Percentiles rank a stretch among this genome's conserved stretches.
phyloP scores from a whole-genome alignment of 768 basidiomycete species.

The Mycena polygramma region DNA sequence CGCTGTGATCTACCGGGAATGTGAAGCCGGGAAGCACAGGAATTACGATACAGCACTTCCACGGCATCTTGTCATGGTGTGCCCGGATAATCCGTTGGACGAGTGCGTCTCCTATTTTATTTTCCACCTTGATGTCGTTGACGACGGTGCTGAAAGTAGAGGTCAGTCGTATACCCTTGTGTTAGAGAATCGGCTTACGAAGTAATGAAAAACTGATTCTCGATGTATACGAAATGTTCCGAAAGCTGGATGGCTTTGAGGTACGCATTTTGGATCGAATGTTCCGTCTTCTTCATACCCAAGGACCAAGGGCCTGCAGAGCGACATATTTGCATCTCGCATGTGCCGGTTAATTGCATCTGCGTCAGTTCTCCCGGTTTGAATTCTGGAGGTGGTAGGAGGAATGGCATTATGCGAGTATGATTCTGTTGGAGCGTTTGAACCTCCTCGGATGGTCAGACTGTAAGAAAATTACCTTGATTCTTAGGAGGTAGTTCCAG shows the following conservation, averaged over 20 bases:
- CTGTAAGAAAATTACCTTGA: constrained; percentile 72
- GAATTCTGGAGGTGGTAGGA: constrained; percentile 95
- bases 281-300: constrained; percentile 89
- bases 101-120: constrained; percentile 94
- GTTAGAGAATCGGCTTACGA: constrained; percentile 67
- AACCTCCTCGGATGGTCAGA: not conserved
- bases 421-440: constrained; percentile 76
- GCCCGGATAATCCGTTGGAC: constrained; percentile 93
- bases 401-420: constrained; percentile 90
- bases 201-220: constrained; percentile 93
- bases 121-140: constrained; percentile 89
- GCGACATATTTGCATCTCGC: constrained; percentile 96
- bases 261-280: constrained; percentile 96
- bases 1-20: constrained; percentile 91
- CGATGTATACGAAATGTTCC: constrained; percentile 98
- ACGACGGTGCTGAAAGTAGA: constrained; percentile 73
- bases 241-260: constrained; percentile 93
- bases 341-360: constrained; percentile 92
- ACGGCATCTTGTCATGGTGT: constrained; percentile 81
- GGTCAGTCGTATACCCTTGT: constrained; percentile 5
- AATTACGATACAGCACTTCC: constrained; percentile 94
- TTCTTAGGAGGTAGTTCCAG: constrained; percentile 95
- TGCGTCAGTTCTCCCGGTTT: constrained; percentile 81
- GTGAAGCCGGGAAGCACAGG: constrained; percentile 95
- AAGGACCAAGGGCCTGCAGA: constrained; percentile 97